phyloP scores from a whole-genome alignment of 129 eudicot species.

The Centaurea solstitialis region DNA sequence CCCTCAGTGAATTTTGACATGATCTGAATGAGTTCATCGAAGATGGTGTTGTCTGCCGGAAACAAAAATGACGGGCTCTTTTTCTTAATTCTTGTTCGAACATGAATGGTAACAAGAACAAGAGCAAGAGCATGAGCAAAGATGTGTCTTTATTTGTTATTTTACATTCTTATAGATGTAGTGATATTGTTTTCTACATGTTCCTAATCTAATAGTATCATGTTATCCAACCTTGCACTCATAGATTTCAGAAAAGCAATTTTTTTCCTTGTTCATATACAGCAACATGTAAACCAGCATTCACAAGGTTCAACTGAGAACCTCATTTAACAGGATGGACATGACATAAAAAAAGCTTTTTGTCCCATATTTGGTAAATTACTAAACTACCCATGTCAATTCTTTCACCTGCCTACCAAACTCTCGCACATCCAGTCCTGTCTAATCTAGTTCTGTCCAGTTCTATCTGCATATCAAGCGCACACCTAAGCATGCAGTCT shows the following conservation, averaged over 20 bases:
- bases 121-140: constrained; percentile 17
- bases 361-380: background rate
- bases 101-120: constrained; percentile 19
- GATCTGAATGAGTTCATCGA: constrained; percentile 20
- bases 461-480: background rate
- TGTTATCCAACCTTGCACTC: constrained; percentile 8
- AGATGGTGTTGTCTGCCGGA: constrained; percentile 23
- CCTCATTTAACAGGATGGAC: background rate
- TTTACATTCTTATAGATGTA: constrained; percentile 39
- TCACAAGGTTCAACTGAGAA: background rate
- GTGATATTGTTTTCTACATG: constrained; percentile 30
- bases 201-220: constrained; percentile 29
- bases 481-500: background rate
- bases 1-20: constrained; percentile 35
- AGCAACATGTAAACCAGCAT: constrained; percentile 4
- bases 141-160: constrained; percentile 27
- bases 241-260: background rate
- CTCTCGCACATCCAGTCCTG: background rate
- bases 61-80: constrained; percentile 16
- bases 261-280: constrained; percentile 1
- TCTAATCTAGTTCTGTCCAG: background rate
- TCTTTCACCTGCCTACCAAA: background rate
- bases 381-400: background rate
- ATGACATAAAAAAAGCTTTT: background rate
- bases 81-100: constrained; percentile 37